Evolutionary conservation across 768 basidiomycete species (phyloP), one percentile per base, ranked within the genome.

Genomic region (Clavaria fumosa): DNA sequence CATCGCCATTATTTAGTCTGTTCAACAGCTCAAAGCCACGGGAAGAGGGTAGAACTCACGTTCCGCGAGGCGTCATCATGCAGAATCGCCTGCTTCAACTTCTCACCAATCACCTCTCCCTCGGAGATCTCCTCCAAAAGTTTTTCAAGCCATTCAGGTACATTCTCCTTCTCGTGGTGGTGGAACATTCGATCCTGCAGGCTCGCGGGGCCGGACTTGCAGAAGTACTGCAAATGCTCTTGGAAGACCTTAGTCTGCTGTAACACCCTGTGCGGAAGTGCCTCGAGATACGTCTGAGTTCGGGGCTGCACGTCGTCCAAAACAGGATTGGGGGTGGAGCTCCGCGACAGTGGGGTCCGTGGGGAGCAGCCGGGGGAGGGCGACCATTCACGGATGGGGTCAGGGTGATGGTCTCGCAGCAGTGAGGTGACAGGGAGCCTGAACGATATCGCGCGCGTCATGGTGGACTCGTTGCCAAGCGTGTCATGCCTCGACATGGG

Each of bases 91-190:
- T 47, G 42, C 43, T 54, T 52, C 10, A 57, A 45, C 42, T 49
- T 44, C 44, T 56, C 53, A 7, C 52, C 51, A 12, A 60, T 36
- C 34, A 43, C 51, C 43, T 56, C 54, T n/a, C 50, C 49, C 6
- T 55, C 55, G 2, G 55, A 49, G 9, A 62, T 53, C 38, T 59
- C 58, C 24, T 57, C 48, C 47, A 62, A 44, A 36, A 62, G 28
- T 37, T 49, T 43, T 43, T 42, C 52, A 36, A 62, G 32, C 3
- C 56, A 53, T 2, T 49, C 46, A 5, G 60, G 60, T 4, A 60
- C 35, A 7, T 35, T 19, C 1, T 51, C 43, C 9, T 39, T 36
- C 10, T 45, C 33, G 10, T 51, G 47, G 18, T 41, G 37, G 7
- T 35, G 31, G 21, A 21, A 31, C 10, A 36, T 30, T 14, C 22